phyloP scores from a whole-genome alignment of 1,284 basidiomycete genomes.

The Fomitopsis betulina region DNA sequence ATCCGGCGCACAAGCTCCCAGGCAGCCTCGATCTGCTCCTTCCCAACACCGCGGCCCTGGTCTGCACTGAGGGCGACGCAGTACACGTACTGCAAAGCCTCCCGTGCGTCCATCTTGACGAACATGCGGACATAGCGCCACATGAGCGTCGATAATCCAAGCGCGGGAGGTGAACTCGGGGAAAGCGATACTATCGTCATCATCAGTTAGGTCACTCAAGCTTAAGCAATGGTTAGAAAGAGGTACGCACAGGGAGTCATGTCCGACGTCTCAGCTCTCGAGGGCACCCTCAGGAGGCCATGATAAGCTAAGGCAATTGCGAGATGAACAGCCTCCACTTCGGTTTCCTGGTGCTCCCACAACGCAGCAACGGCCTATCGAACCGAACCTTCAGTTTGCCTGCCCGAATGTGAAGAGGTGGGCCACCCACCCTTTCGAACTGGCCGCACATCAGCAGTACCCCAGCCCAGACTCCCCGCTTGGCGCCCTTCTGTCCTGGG shows the following conservation, averaged over 20 bases:
- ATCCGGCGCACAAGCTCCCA: slow-evolving; percentile 89
- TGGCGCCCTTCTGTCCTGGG: slow-evolving; percentile 51
- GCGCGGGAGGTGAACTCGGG: slow-evolving; percentile 55
- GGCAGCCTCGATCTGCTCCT: slow-evolving; percentile 80
- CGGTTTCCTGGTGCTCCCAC: slow-evolving; percentile 84
- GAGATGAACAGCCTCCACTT: slow-evolving; percentile 93
- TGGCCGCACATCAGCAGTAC: slow-evolving; percentile 90
- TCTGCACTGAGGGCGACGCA: slow-evolving; percentile 83
- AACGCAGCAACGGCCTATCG: slow-evolving; percentile 84
- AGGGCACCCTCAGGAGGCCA: slow-evolving; percentile 83
- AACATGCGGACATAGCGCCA: slow-evolving; percentile 94
- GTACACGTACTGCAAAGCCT: slow-evolving; percentile 95
- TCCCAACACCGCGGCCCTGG: slow-evolving; percentile 64
- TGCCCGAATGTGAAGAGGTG: background rate
- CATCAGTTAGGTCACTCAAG: slow-evolving; percentile 6
- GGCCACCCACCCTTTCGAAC: slow-evolving; percentile 76
- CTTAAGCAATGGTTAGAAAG: background rate
- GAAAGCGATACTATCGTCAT: slow-evolving; percentile 54
- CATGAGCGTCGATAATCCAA: slow-evolving; percentile 84
- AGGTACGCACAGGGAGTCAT: slow-evolving; percentile 65
- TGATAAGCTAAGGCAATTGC: slow-evolving; percentile 93
- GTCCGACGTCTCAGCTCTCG: slow-evolving; percentile 76
- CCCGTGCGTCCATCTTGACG: slow-evolving; percentile 86
- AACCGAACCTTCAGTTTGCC: background rate
- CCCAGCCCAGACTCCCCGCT: slow-evolving; percentile 81